Conservation (phyloP, 768 basidiomycete species). For the Candolleomyces efflorescens region DNA sequence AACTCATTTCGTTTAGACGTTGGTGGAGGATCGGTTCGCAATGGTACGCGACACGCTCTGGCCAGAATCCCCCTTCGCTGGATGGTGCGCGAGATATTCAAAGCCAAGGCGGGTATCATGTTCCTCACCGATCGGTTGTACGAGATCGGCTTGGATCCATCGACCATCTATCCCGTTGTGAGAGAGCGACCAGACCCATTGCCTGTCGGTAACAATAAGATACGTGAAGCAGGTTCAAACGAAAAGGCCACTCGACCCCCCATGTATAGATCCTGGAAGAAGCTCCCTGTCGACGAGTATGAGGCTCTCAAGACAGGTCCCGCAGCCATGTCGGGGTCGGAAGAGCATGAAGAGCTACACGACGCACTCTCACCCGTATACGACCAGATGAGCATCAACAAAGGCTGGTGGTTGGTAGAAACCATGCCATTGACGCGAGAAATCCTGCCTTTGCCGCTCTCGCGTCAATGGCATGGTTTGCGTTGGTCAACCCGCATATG, state of each 20-base stretch:
- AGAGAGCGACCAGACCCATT: slow-evolving; percentile 32
- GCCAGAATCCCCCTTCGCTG: slow-evolving; percentile 56
- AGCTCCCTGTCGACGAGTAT: slow-evolving; percentile 14
- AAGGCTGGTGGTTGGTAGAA: slow-evolving; percentile 69
- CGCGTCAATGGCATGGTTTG: slow-evolving; percentile 30
- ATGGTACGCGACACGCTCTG: slow-evolving; percentile 42
- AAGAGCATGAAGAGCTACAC: slow-evolving; percentile 61
- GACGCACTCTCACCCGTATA: slow-evolving; percentile 56
- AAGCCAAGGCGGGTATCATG: slow-evolving; percentile 54
- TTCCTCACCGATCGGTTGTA: slow-evolving; percentile 46
- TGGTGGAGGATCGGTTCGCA: slow-evolving; percentile 51
- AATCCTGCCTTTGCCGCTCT: too few relatives aligned
- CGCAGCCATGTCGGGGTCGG: slow-evolving; percentile 26
- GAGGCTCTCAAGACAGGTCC: slow-evolving; percentile 6
- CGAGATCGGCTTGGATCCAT: slow-evolving; percentile 47
- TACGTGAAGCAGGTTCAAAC: slow-evolving; percentile 21
- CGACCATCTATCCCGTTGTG: slow-evolving; percentile 41
- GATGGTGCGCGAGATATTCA: slow-evolving; percentile 75
- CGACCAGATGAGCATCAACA: slow-evolving; percentile 49
- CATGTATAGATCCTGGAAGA: slow-evolving; percentile 16
- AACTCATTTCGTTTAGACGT: slow-evolving; percentile 39
- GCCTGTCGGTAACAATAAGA: slow-evolving; percentile 16
- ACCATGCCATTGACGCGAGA: slow-evolving; percentile 39
- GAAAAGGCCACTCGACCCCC: slow-evolving; percentile 20
- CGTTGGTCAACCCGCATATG: slow-evolving; percentile 21